phyloP scores from a whole-genome alignment of 1,139 yeast species.

The Yamadazyma buinensis region DNA sequence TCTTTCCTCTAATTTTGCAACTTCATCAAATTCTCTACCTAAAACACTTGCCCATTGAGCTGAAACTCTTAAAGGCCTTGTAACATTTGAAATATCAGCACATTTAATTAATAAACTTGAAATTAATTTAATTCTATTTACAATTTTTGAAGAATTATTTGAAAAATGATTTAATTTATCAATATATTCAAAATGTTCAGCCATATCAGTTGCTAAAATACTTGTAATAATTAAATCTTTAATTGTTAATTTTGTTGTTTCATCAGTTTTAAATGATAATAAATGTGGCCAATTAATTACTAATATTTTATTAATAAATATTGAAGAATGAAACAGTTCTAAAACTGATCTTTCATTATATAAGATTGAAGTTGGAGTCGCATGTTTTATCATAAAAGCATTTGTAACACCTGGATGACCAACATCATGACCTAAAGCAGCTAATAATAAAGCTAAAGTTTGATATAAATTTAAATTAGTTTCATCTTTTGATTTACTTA shows the following conservation, averaged over 20 bases:
- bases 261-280: slow-evolving; percentile 22
- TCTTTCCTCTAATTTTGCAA: slow-evolving; percentile 49
- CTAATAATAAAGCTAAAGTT: slow-evolving; percentile 59
- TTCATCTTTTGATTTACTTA: slow-evolving; percentile 6
- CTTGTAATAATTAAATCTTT: slow-evolving; percentile 38
- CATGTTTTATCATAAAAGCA: slow-evolving; percentile 56
- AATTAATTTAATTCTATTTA: slow-evolving; percentile 42
- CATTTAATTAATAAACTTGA: slow-evolving; percentile 77
- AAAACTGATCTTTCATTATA: slow-evolving; percentile 69
- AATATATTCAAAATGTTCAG: slow-evolving; percentile 76
- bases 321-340: slow-evolving; percentile 80
- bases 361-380: slow-evolving; percentile 62
- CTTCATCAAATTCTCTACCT: slow-evolving; percentile 73
- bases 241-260: slow-evolving; percentile 14
- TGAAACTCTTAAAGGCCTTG: slow-evolving; percentile 72
- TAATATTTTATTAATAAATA: slow-evolving; percentile 58
- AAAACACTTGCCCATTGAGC: slow-evolving; percentile 84
- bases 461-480: slow-evolving; percentile 41
- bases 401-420: slow-evolving; percentile 97
- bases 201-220: slow-evolving; percentile 93
- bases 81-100: slow-evolving; percentile 91
- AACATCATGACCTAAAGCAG: slow-evolving; percentile 92
- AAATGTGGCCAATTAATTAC: slow-evolving; percentile 61
- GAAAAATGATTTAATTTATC: slow-evolving; percentile 30
- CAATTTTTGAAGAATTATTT: slow-evolving; percentile 16